Percentiles rank a stretch among this genome's conserved stretches.
Evolutionary conservation across 768 basidiomycete genomes (phyloP).

Genomic region (Lactarius indigo): DNA sequence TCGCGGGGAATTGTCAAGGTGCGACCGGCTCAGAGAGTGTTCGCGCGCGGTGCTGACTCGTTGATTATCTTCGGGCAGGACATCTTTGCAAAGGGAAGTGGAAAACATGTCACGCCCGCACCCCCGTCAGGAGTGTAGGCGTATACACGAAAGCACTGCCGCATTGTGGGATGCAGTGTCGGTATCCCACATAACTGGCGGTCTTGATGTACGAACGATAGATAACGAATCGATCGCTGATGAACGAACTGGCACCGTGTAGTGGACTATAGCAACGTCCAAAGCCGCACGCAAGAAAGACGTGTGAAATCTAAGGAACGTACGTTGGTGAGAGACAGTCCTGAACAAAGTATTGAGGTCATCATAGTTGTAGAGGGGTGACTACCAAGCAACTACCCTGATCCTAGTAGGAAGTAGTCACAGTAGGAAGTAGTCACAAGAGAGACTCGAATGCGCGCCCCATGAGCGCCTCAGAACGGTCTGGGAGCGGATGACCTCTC

Average conservation of each 20-base stretch:
- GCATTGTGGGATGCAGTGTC: not conserved
- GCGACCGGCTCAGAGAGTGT: not conserved
- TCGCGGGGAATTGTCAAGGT: constrained; percentile 62
- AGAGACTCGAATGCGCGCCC: too few species aligned
- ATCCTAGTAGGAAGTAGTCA: too few species aligned
- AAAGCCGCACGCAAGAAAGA: not conserved
- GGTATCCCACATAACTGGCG: not conserved
- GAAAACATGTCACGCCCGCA: constrained; percentile 34
- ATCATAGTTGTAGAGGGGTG: not conserved
- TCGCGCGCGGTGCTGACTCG: not conserved
- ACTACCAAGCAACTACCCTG: too few species aligned
- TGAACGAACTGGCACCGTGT: not conserved
- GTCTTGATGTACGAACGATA: not conserved
- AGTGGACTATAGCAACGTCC: not conserved
- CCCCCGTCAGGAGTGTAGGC: constrained; percentile 18
- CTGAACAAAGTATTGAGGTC: not conserved
- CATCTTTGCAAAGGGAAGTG: constrained; percentile 39
- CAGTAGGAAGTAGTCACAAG: too few species aligned
- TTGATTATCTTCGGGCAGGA: constrained; percentile 33
- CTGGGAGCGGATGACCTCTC: too few species aligned
- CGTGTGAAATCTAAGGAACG: not conserved
- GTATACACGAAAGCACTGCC: not conserved
- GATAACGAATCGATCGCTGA: not conserved
- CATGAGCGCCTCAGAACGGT: too few species aligned
- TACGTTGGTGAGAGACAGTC: not conserved